Evolutionary conservation across 768 basidiomycete genomes (phyloP), one percentile per base, ranked within the genome.

Genomic region (Trametes meyenii): DNA sequence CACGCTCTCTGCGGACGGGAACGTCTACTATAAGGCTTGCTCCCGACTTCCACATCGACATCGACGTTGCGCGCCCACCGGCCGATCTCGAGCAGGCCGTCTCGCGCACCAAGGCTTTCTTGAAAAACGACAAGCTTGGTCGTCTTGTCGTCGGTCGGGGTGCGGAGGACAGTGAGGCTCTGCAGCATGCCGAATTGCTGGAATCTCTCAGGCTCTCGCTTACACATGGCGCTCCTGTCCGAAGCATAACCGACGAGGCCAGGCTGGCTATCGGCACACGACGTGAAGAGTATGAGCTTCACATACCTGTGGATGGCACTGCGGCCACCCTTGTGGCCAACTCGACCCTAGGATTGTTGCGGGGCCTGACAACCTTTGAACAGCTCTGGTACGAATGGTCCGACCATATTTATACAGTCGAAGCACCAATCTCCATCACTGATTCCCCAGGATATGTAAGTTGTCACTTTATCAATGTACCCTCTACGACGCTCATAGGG

Each of bases 301-400:
- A 63, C 17, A 73, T 91, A 14, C 85, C 86, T 0, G 65, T 71
- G 13, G 78, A 83, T 62, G 86, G 86, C 4, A 74, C 75, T 1
- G 61, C 75, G 10, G 88, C 85, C 5, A 76, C 70, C 0, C 70
- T 92, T 43, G 74, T 70, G 0, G 87, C 89, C 2, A 84, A 83
- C 62, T 83, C 85, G 35, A 83, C 85, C 0, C 73, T 91, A 50
- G 90, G 90, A 0, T 71, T 91, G 17, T 78, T 88, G 39, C 77
- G 91, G 55, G 91, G 90, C 2, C 72, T 93, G 55, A 86, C 87
- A 14, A 92, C 89, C 0, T 92, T 93, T 69, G 77, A 72, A 26
- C 80, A 81, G 62, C 72, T 91, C 24, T 88, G 85, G 79, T 91
- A 88, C 66, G 75, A 81, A 51, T 68, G 73, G n/a, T 49, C 50